phyloP scores from a whole-genome alignment of 2,329 filamentous ascomycete species.

The Podosphaera fusca region DNA sequence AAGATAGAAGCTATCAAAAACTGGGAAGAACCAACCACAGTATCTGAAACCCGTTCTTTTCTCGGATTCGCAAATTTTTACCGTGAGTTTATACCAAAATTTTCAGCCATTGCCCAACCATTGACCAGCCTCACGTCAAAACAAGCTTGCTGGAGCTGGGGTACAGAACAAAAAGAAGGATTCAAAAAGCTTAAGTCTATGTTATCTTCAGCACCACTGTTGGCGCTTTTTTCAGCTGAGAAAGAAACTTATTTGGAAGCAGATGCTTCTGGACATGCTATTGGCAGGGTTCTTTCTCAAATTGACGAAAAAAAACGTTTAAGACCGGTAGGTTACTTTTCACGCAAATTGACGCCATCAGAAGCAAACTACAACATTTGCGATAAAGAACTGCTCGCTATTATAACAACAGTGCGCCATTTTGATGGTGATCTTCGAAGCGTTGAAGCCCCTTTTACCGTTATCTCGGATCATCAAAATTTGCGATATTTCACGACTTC shows the following conservation, averaged over 20 bases:
- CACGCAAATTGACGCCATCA: neutral
- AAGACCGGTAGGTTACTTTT: neutral
- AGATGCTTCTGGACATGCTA: neutral
- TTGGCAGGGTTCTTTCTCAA: neutral
- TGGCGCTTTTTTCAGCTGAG: neutral
- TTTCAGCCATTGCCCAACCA: neutral
- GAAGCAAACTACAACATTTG: neutral
- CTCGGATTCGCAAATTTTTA: neutral
- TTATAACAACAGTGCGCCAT: neutral
- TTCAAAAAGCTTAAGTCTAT: neutral
- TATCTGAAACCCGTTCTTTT: neutral
- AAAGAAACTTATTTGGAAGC: neutral
- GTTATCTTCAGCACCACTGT: neutral
- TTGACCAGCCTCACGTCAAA: neutral
- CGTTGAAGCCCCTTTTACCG: neutral
- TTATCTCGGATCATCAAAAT: neutral
- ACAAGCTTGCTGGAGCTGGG: neutral
- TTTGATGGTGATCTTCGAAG: conserved; percentile 1
- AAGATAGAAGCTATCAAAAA: neutral
- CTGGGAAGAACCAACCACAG: neutral
- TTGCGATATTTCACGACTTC: neutral
- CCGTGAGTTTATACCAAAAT: neutral
- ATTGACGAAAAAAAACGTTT: neutral
- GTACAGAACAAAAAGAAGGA: neutral
- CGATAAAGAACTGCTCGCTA: conserved; percentile 1